phyloP scores from a whole-genome alignment of 108 stramenopile species.

The Cyclotella sp. region DNA sequence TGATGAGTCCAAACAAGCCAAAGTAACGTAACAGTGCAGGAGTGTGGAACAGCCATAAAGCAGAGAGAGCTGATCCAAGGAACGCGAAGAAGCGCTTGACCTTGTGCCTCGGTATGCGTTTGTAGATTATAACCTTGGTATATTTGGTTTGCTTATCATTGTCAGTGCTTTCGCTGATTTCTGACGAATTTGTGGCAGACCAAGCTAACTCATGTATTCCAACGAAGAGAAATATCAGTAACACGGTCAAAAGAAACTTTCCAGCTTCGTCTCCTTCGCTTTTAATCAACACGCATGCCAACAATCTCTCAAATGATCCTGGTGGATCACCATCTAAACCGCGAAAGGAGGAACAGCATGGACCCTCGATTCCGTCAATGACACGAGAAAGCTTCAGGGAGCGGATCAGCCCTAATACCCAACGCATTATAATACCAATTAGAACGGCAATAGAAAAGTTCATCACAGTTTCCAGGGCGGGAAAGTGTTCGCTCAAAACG shows the following conservation, averaged over 20 bases:
- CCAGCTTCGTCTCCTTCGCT: conserved; percentile 44
- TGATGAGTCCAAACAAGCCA: conserved; percentile 29
- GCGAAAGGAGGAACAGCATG: conserved; percentile 43
- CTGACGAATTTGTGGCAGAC: conserved; percentile 13
- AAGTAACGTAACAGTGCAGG: conserved; percentile 41
- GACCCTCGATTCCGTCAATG: conserved; percentile 19
- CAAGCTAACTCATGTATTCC: conserved; percentile 18
- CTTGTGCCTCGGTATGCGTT: conserved; percentile 23
- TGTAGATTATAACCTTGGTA: background rate
- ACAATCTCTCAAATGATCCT: conserved; percentile 42
- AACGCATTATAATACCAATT: conserved; percentile 33
- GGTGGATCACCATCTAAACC: conserved; percentile 23
- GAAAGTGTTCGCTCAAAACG: conserved; percentile 20
- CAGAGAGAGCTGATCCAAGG: conserved; percentile 16
- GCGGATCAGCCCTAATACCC: conserved; percentile 40
- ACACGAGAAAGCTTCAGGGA: conserved; percentile 31
- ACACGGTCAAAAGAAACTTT: conserved; percentile 16
- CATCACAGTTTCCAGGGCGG: conserved; percentile 28
- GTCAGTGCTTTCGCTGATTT: background rate
- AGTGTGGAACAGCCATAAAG: conserved; percentile 52
- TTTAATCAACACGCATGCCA: conserved; percentile 50
- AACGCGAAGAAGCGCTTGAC: conserved; percentile 32
- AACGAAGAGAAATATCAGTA: conserved; percentile 17
- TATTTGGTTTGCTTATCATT: conserved; percentile 8
- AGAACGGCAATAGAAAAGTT: conserved; percentile 26